Conservation (phyloP, 129 eudicot genomes). For the Saussurea involucrata region DNA sequence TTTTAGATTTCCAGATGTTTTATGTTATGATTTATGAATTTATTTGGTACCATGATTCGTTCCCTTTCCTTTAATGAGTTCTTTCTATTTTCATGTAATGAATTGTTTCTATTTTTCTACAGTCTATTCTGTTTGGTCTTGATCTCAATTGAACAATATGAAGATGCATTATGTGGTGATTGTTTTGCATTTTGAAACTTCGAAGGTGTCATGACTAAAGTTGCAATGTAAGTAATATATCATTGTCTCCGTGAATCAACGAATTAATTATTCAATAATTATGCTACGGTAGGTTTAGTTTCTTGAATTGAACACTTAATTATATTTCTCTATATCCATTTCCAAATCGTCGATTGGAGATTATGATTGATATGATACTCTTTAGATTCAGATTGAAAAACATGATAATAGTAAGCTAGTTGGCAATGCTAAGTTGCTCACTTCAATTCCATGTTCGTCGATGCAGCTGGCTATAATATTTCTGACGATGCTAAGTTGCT, state of each 20-base stretch:
- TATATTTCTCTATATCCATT: no score
- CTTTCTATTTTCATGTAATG: not conserved
- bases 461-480: not conserved
- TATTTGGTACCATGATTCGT: not conserved
- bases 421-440: no score
- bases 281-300: not conserved
- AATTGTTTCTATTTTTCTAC: not conserved
- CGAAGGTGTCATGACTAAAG: constrained; percentile 22
- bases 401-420: not conserved
- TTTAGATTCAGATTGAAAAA: not conserved
- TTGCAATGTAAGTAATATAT: constrained; percentile 31
- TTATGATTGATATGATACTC: not conserved
- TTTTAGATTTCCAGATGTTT: no score
- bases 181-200: no score
- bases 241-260: not conserved
- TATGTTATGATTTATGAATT: not conserved
- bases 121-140: not conserved
- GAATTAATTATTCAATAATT: not conserved
- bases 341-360: not conserved
- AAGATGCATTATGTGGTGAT: no score
- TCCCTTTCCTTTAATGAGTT: not conserved
- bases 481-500: no score
- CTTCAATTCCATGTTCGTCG: not conserved
- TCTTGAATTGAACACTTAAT: not conserved
- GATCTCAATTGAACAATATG: no score